Conservation (phyloP, 768 basidiomycete species). For the Amanita fuliginea region DNA sequence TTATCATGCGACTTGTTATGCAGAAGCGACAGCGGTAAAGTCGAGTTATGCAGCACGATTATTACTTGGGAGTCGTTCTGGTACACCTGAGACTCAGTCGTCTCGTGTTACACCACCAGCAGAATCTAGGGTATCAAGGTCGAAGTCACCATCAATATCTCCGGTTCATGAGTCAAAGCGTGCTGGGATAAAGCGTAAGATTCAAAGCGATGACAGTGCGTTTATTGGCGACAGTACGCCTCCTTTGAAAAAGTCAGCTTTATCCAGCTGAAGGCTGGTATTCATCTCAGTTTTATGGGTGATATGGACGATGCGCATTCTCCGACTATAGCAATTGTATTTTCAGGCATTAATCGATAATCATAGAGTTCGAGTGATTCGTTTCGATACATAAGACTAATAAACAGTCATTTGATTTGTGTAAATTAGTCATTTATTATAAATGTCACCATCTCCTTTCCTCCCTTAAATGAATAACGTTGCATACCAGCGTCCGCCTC, state of each 20-base stretch:
- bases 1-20: conserved; percentile 91
- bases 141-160: conserved; percentile 33
- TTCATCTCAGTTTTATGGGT: neutral
- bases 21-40: conserved; percentile 59
- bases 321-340: conserved; percentile 14
- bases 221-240: conserved; percentile 39
- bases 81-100: conserved; percentile 56
- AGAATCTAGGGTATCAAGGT: conserved; percentile 21
- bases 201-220: conserved; percentile 37
- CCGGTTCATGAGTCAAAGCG: conserved; percentile 42
- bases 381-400: neutral
- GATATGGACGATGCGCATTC: conserved; percentile 2
- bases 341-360: conserved; percentile 6
- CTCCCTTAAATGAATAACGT: neutral
- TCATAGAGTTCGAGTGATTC: neutral
- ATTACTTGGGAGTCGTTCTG: conserved; percentile 60
- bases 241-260: conserved; percentile 56
- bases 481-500: neutral
- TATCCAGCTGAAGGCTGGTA: conserved; percentile 20
- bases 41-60: conserved; percentile 58
- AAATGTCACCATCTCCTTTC: neutral
- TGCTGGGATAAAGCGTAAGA: conserved; percentile 68
- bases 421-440: neutral
- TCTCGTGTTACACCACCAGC: conserved; percentile 25
- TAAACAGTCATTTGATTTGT: neutral